These are phyloP conservation scores for Hypoxylon intermedium DNA, from an alignment of 495 filamentous ascomycete species.

Conservation along the genomic window DNA sequence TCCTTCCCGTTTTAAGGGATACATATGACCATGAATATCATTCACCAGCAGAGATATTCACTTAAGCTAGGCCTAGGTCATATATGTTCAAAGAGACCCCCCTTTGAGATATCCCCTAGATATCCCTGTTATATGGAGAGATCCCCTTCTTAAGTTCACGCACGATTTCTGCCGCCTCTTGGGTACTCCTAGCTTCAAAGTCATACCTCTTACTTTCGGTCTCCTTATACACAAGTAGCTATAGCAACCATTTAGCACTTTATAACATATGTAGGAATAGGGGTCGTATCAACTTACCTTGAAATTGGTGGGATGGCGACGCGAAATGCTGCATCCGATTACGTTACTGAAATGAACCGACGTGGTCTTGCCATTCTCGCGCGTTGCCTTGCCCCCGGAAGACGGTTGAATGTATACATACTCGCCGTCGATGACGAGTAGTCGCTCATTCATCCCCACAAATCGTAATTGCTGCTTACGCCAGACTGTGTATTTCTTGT, in stretches of 20 bases:
- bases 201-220: constrained; percentile 95
- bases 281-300: constrained; percentile 59
- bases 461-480: constrained; percentile 95
- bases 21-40: constrained; percentile 5
- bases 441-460: constrained; percentile 79
- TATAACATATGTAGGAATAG: neutral
- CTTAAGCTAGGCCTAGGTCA: neutral
- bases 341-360: constrained; percentile 92
- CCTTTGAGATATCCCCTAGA: constrained; percentile 14
- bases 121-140: constrained; percentile 55
- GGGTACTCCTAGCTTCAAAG: constrained; percentile 82
- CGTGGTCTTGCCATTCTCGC: constrained; percentile 77
- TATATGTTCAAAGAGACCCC: neutral
- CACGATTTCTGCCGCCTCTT: constrained; percentile 89
- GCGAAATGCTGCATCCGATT: constrained; percentile 89
- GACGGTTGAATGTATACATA: constrained; percentile 93
- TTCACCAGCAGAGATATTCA: constrained; percentile 6
- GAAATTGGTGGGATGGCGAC: constrained; percentile 90
- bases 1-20: neutral
- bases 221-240: constrained; percentile 79
- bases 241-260: constrained; percentile 18
- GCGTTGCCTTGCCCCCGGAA: constrained; percentile 60
- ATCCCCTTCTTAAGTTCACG: constrained; percentile 81
- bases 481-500: constrained; percentile 88
- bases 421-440: constrained; percentile 90